A percentile compares a stretch with the other conserved stretches of the same genome.
Evolutionary conservation across 805 yeast genomes (phyloP).

Genomic region (Hanseniaspora guilliermondii): DNA sequence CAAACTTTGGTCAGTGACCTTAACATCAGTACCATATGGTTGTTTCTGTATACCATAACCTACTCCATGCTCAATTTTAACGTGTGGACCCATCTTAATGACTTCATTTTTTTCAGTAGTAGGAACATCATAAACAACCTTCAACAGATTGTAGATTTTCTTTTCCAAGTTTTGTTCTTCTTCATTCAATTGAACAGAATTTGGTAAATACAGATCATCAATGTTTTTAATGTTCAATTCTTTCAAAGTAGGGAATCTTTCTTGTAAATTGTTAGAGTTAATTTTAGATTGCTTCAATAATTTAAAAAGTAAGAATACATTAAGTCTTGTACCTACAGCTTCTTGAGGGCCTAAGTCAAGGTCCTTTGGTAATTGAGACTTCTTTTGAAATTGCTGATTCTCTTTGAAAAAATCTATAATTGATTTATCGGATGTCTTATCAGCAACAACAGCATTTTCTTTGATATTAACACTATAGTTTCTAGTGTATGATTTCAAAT

Average conservation of each 20-base stretch:
- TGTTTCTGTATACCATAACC: conserved; percentile 12
- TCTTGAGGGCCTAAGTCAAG: conserved; percentile 4
- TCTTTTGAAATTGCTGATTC: neutral
- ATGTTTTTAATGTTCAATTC: neutral
- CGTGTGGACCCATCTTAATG: conserved; percentile 10
- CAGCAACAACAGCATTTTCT: neutral
- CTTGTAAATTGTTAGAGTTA: neutral
- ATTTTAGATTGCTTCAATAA: conserved; percentile 5
- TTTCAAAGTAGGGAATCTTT: conserved; percentile 11
- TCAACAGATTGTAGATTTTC: conserved; percentile 5
- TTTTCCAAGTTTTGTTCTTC: neutral
- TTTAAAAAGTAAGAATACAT: conserved; percentile 11
- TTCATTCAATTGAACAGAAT: neutral
- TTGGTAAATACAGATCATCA: conserved; percentile 5
- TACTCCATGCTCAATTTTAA: conserved; percentile 6
- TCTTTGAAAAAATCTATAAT: neutral
- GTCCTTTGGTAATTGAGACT: neutral
- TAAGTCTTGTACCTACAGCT: neutral
- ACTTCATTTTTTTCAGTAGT: neutral
- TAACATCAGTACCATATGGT: conserved; percentile 1
- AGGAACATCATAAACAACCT: conserved; percentile 5
- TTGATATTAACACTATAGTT: neutral
- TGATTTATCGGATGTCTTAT: neutral
- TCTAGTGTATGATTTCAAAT: neutral
- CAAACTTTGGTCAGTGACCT: conserved; percentile 2